These are phyloP conservation scores for Xylaria telfairii DNA, from an alignment of 495 filamentous ascomycete genomes.

Conservation along the genomic window DNA sequence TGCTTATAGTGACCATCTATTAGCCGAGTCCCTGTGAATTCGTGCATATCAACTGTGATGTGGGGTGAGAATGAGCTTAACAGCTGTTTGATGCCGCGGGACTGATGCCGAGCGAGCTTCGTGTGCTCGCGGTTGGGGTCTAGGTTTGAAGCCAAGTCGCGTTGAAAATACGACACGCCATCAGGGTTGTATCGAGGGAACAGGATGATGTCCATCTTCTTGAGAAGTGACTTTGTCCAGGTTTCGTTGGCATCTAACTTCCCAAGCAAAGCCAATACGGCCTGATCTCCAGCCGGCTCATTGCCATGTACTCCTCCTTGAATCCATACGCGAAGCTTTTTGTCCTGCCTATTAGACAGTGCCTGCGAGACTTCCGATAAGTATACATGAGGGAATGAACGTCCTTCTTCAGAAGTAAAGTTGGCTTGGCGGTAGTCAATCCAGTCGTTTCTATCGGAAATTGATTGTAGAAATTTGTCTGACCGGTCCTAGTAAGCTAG, in stretches of 20 bases:
- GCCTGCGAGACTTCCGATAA: slow-evolving; percentile 26
- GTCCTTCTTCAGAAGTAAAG: slow-evolving; percentile 40
- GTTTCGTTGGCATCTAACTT: slow-evolving; percentile 33
- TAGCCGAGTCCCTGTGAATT: slow-evolving; percentile 36
- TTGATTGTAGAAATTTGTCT: slow-evolving; percentile 33
- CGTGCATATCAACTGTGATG: slow-evolving; percentile 43
- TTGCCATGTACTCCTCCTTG: slow-evolving; percentile 41
- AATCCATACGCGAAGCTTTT: slow-evolving; percentile 40
- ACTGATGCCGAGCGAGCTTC: slow-evolving; percentile 40
- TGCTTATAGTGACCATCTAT: slow-evolving; percentile 35
- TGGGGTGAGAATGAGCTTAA: slow-evolving; percentile 41
- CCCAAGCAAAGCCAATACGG: slow-evolving; percentile 36
- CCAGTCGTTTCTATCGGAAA: slow-evolving; percentile 33
- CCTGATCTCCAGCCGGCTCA: slow-evolving; percentile 39
- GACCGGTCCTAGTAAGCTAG: neutral
- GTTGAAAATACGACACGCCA: slow-evolving; percentile 42
- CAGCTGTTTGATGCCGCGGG: slow-evolving; percentile 39
- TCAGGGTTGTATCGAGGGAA: slow-evolving; percentile 41
- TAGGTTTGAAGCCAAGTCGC: slow-evolving; percentile 41
- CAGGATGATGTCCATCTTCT: slow-evolving; percentile 32
- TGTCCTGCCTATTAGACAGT: neutral
- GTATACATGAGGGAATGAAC: slow-evolving; percentile 34
- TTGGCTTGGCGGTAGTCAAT: slow-evolving; percentile 30
- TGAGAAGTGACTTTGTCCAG: slow-evolving; percentile 31
- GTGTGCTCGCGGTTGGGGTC: slow-evolving; percentile 45